A percentile compares a stretch with the other conserved stretches of the same genome.
These are phyloP conservation scores for Pestalotiopsis sp. DNA, from an alignment of 2,329 filamentous ascomycete genomes.

Conservation along the genomic window DNA sequence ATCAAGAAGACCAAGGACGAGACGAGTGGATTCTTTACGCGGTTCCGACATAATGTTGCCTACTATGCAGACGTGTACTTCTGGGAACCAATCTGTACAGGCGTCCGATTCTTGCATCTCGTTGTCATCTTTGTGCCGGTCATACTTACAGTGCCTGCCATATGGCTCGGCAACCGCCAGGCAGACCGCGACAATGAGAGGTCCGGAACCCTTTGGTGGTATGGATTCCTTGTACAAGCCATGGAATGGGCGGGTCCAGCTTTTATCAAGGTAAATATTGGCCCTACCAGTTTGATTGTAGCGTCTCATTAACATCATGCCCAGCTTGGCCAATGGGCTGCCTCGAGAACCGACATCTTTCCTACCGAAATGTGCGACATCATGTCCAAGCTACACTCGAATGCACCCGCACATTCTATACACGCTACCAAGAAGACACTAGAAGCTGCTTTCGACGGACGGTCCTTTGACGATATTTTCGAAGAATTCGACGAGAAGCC, in stretches of 20 bases:
- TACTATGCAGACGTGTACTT: conserved; percentile 72
- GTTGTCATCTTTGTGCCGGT: conserved; percentile 90
- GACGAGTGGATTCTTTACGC: conserved; percentile 60
- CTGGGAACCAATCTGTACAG: conserved; percentile 87
- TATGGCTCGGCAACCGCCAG: conserved; percentile 75
- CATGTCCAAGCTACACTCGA: conserved; percentile 94
- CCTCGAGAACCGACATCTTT: conserved; percentile 94
- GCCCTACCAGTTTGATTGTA: neutral
- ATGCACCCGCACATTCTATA: conserved; percentile 90
- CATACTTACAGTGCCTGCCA: conserved; percentile 73
- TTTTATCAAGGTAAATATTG: conserved; percentile 80
- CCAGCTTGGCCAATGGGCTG: conserved; percentile 95
- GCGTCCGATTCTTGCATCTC: conserved; percentile 84
- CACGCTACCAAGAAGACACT: conserved; percentile 79
- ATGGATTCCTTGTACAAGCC: conserved; percentile 43
- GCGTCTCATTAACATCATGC: conserved; percentile 19
- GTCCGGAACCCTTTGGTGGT: conserved; percentile 91
- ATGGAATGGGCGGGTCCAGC: conserved; percentile 36
- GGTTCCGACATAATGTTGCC: conserved; percentile 60
- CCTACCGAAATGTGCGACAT: conserved; percentile 87
- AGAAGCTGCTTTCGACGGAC: conserved; percentile 77
- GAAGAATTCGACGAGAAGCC: conserved; percentile 92
- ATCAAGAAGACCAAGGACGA: conserved; percentile 70
- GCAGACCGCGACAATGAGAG: conserved; percentile 72
- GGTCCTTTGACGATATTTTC: conserved; percentile 87